A percentile compares a stretch with the other conserved stretches of the same genome.
phyloP scores from a whole-genome alignment of 768 basidiomycete genomes.

The Atractiella rhizophila region DNA sequence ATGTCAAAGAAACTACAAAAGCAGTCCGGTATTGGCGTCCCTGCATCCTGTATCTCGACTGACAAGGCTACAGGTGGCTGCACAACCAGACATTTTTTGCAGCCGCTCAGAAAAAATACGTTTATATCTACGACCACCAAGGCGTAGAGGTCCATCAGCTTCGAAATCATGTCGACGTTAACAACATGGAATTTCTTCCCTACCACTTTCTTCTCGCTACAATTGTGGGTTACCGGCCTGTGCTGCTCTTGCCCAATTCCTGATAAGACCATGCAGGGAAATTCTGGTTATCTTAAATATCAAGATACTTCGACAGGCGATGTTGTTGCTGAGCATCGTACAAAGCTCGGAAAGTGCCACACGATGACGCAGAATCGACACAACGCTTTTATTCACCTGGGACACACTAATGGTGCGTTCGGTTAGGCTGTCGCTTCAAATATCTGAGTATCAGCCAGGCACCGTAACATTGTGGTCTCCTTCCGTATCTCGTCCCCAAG shows the following conservation, averaged over 20 bases:
- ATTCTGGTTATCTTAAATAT: constrained; percentile 77
- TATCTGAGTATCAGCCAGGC: constrained; percentile 9
- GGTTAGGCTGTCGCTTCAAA: too few species aligned
- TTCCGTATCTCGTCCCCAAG: constrained; percentile 68
- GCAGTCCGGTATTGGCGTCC: constrained; percentile 51
- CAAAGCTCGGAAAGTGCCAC: constrained; percentile 58
- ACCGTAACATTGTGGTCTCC: constrained; percentile 94
- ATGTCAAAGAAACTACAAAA: constrained; percentile 65
- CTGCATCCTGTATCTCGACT: background rate
- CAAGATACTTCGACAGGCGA: constrained; percentile 88
- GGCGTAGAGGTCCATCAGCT: constrained; percentile 78
- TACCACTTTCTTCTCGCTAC: constrained; percentile 84
- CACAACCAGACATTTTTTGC: constrained; percentile 84
- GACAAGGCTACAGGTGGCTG: constrained; percentile 37
- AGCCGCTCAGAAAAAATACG: constrained; percentile 85
- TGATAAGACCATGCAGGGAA: constrained; percentile 31
- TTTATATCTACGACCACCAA: constrained; percentile 80
- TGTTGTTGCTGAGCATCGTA: constrained; percentile 61
- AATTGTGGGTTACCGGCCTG: constrained; percentile 31
- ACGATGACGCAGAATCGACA: constrained; percentile 77
- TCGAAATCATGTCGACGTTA: constrained; percentile 64
- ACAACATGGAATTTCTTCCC: constrained; percentile 67
- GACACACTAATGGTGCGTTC: constrained; percentile 56
- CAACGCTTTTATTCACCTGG: constrained; percentile 79
- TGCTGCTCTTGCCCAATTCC: constrained; percentile 1